These are phyloP conservation scores for Colletotrichum godetiae DNA, from an alignment of 2,329 filamentous ascomycete species.

Conservation along the genomic window DNA sequence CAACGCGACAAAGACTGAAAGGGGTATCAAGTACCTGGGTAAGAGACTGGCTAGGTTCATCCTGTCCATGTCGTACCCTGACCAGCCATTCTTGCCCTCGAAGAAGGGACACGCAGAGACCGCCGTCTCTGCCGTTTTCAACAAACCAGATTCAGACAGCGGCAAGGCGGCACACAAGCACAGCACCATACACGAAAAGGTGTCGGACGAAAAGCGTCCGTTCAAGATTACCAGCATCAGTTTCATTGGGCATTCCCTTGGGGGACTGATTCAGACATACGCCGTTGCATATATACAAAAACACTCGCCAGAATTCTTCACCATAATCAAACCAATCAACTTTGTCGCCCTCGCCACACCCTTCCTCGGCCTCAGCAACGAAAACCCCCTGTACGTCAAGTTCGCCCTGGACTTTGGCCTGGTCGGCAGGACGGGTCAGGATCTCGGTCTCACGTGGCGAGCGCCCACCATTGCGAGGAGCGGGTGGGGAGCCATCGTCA, in stretches of 20 bases:
- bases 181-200: slow-evolving; percentile 66
- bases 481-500: slow-evolving; percentile 89
- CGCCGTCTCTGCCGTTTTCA: slow-evolving; percentile 38
- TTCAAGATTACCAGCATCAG: slow-evolving; percentile 96
- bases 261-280: slow-evolving; percentile 91
- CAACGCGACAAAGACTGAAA: slow-evolving; percentile 91
- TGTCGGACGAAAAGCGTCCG: slow-evolving; percentile 56
- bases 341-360: slow-evolving; percentile 91
- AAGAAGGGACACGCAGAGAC: slow-evolving; percentile 61
- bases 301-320: slow-evolving; percentile 91
- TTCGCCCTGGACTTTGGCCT: slow-evolving; percentile 97
- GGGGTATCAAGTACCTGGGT: slow-evolving; percentile 95
- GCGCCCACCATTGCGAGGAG: slow-evolving; percentile 86
- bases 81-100: slow-evolving; percentile 85
- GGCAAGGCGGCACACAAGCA: slow-evolving; percentile 65
- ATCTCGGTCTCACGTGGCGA: slow-evolving; percentile 94
- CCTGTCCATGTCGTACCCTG: slow-evolving; percentile 89
- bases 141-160: slow-evolving; percentile 53
- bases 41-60: slow-evolving; percentile 94
- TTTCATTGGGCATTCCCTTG: slow-evolving; percentile 92
- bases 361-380: slow-evolving; percentile 92
- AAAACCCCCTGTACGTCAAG: slow-evolving; percentile 96
- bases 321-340: slow-evolving; percentile 86
- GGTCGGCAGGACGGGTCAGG: slow-evolving; percentile 95
- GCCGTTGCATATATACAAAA: slow-evolving; percentile 97